Percentiles rank a stretch among this genome's conserved stretches.
Conservation (phyloP, 2,329 filamentous ascomycete species). For the Fonsecaea erecta region DNA sequence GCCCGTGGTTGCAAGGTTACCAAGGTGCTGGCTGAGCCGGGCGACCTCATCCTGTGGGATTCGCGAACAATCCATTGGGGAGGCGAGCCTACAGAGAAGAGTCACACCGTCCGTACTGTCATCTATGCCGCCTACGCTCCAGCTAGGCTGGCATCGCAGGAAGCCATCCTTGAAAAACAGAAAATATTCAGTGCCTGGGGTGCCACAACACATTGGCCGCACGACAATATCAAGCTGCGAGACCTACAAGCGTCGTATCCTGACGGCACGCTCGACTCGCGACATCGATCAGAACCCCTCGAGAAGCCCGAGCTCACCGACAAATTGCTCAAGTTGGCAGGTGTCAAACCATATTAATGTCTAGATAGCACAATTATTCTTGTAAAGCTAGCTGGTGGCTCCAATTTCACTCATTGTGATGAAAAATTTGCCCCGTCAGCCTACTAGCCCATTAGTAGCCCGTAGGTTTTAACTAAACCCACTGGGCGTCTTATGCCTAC, state of each 20-base stretch:
- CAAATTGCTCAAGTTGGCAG: constrained; percentile 44
- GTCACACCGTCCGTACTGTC: constrained; percentile 45
- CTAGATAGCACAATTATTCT: neutral
- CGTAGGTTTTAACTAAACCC: neutral
- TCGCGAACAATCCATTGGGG: constrained; percentile 55
- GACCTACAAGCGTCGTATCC: constrained; percentile 32
- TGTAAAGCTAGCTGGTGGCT: neutral
- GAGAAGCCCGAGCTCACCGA: constrained; percentile 47
- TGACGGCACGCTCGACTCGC: constrained; percentile 44
- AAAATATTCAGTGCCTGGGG: constrained; percentile 43
- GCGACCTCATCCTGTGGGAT: constrained; percentile 55
- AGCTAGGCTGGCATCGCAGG: constrained; percentile 42
- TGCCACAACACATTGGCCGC: constrained; percentile 49
- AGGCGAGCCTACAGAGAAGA: constrained; percentile 42
- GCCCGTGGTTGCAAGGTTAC: constrained; percentile 45
- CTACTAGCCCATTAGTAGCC: neutral
- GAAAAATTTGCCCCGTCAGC: neutral
- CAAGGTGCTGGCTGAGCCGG: constrained; percentile 50
- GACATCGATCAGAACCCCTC: constrained; percentile 46
- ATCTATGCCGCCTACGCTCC: constrained; percentile 49
- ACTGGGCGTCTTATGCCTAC: neutral
- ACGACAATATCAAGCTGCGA: constrained; percentile 44
- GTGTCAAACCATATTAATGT: constrained; percentile 38
- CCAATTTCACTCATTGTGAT: no score
- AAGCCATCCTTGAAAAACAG: constrained; percentile 44